Conservation (phyloP, 768 basidiomycete species). For the Tremella fuciformis region DNA sequence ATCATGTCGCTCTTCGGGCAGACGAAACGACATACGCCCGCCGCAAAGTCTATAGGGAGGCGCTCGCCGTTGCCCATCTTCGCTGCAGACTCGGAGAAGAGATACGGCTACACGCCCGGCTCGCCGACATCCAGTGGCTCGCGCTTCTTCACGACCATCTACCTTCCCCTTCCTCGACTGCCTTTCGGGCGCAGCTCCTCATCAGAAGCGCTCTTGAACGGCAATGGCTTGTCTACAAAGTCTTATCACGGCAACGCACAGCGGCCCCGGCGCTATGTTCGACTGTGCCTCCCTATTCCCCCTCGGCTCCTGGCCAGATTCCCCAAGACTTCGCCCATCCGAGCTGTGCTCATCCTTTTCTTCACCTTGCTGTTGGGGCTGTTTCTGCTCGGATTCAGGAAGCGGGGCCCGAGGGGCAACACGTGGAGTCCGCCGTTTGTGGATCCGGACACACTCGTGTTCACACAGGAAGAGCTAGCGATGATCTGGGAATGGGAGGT, state of each 20-base stretch:
- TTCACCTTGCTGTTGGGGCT: conserved; percentile 23
- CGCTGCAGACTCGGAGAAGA: conserved; percentile 39
- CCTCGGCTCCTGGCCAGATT: conserved; percentile 35
- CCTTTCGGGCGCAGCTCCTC: conserved; percentile 19
- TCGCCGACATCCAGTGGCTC: conserved; percentile 5
- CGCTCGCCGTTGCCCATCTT: conserved; percentile 45
- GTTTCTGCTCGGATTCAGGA: conserved; percentile 41
- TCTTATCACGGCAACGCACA: conserved; percentile 9
- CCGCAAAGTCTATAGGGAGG: conserved; percentile 21
- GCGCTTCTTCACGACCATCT: conserved; percentile 40
- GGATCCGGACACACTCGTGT: conserved; percentile 50
- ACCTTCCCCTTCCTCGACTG: conserved; percentile 41
- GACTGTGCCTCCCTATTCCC: conserved; percentile 49
- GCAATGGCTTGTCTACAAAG: conserved; percentile 14
- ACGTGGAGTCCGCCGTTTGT: conserved; percentile 49
- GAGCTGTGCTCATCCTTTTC: conserved; percentile 24
- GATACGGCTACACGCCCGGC: conserved; percentile 23
- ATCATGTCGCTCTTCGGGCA: conserved; percentile 52
- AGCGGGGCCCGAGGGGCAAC: conserved; percentile 27
- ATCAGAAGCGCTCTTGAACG: conserved; percentile 15
- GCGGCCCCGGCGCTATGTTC: conserved; percentile 22
- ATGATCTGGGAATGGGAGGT: conserved; percentile 97
- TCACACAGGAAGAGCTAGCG: conserved; percentile 64
- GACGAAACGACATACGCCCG: conserved; percentile 45
- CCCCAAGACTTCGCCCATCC: conserved; percentile 27